Evolutionary conservation across 2,329 filamentous ascomycete species (phyloP).

Genomic region (Celoporthe dispersa): DNA sequence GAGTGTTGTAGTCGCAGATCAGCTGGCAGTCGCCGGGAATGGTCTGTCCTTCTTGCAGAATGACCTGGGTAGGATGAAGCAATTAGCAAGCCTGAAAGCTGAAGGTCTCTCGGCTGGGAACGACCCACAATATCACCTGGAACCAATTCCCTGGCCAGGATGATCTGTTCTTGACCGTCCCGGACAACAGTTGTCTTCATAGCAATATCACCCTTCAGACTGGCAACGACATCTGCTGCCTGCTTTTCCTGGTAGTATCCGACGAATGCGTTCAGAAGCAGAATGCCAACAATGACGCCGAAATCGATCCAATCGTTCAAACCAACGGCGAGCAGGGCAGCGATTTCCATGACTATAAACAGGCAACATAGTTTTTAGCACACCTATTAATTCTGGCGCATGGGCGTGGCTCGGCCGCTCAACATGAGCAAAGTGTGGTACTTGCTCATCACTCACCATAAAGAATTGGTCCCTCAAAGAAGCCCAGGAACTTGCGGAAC

Average conservation of each 20-base stretch:
- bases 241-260: slow-evolving; percentile 82
- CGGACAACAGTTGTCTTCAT: slow-evolving; percentile 72
- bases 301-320: slow-evolving; percentile 75
- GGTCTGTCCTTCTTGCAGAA: slow-evolving; percentile 71
- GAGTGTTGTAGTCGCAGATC: slow-evolving; percentile 71
- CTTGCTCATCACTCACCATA: slow-evolving; percentile 23
- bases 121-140: slow-evolving; percentile 63
- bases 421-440: neutral
- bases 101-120: no score
- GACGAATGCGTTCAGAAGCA: slow-evolving; percentile 72
- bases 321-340: slow-evolving; percentile 72
- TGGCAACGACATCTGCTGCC: slow-evolving; percentile 73
- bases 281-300: slow-evolving; percentile 75
- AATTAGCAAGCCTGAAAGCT: slow-evolving; percentile 45
- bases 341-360: slow-evolving; percentile 70
- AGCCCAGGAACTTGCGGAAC: slow-evolving; percentile 70
- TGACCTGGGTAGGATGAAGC: slow-evolving; percentile 47
- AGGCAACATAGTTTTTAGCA: neutral
- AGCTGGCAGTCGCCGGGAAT: slow-evolving; percentile 70
- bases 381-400: neutral
- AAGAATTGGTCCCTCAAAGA: slow-evolving; percentile 73
- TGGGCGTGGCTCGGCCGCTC: neutral
- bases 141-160: slow-evolving; percentile 72
- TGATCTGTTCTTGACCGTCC: slow-evolving; percentile 67
- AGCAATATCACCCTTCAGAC: slow-evolving; percentile 74